phyloP scores from a whole-genome alignment of 2,329 filamentous ascomycete genomes.

The Alternaria arbusti region DNA sequence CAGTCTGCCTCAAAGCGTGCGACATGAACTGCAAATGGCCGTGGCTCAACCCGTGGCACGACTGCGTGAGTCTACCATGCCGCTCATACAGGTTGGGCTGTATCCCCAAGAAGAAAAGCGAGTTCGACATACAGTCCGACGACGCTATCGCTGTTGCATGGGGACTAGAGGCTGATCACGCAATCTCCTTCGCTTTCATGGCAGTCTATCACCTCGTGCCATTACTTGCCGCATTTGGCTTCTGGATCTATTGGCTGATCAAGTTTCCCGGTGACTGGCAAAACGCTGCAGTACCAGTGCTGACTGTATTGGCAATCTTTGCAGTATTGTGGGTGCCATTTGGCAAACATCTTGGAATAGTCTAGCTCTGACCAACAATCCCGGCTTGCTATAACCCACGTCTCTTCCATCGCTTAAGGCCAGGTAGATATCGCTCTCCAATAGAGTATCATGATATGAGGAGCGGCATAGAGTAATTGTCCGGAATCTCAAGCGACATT shows the following conservation, averaged over 20 bases:
- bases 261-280: constrained; percentile 1
- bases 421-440: not conserved
- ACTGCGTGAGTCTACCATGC: not conserved
- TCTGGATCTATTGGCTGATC: constrained; percentile 7
- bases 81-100: not conserved
- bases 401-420: not conserved
- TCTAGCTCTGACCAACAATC: not conserved
- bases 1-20: not conserved
- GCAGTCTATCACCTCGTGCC: constrained; percentile 1
- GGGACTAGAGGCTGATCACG: not conserved
- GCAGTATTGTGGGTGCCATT: constrained; percentile 1
- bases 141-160: not conserved
- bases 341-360: not conserved
- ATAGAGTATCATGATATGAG: not conserved
- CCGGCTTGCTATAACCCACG: not conserved
- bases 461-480: not conserved
- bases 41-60: not conserved
- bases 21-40: not conserved
- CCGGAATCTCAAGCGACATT: not conserved
- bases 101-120: not conserved
- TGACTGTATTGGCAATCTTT: constrained; percentile 2
- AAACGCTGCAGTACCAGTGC: not conserved
- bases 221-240: not conserved
- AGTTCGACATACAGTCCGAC: not conserved
- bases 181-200: not conserved